Conservation (phyloP, 306 rosid species). For the Psophocarpus tetragonolobus region DNA sequence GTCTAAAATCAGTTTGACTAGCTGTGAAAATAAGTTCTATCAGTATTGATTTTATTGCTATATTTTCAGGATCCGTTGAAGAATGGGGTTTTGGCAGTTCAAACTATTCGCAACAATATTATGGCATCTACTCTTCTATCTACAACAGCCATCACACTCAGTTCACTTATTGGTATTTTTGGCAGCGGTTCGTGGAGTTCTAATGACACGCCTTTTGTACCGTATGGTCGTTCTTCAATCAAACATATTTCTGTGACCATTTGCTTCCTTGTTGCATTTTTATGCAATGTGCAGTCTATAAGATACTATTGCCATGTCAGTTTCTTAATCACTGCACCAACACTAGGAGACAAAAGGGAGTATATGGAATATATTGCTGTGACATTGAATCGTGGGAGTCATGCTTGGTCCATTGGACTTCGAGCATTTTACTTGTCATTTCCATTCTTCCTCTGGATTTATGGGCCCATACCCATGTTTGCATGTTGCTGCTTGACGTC, state of each 20-base stretch:
- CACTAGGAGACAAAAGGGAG: constrained; percentile 49
- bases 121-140: constrained; percentile 88
- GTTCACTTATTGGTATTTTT: constrained; percentile 79
- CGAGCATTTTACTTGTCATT: constrained; percentile 84
- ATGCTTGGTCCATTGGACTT: constrained; percentile 79
- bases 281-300: constrained; percentile 85
- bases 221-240: constrained; percentile 39
- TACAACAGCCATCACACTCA: constrained; percentile 79
- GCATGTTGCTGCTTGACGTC: constrained; percentile 62
- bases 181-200: constrained; percentile 49
- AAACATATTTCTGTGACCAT: constrained; percentile 67
- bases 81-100: constrained; percentile 80
- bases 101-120: constrained; percentile 84
- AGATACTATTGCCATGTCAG: constrained; percentile 86
- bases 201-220: constrained; percentile 32
- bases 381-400: constrained; percentile 73
- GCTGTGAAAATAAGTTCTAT: background rate
- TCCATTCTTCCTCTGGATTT: constrained; percentile 87
- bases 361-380: constrained; percentile 55
- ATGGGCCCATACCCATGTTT: constrained; percentile 87
- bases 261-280: constrained; percentile 83
- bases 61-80: constrained; percentile 78
- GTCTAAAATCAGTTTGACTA: background rate
- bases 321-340: constrained; percentile 76
- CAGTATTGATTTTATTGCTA: constrained; percentile 8